Evolutionary conservation across 805 yeast species (phyloP).

Genomic region (Metschnikowia lunata): DNA sequence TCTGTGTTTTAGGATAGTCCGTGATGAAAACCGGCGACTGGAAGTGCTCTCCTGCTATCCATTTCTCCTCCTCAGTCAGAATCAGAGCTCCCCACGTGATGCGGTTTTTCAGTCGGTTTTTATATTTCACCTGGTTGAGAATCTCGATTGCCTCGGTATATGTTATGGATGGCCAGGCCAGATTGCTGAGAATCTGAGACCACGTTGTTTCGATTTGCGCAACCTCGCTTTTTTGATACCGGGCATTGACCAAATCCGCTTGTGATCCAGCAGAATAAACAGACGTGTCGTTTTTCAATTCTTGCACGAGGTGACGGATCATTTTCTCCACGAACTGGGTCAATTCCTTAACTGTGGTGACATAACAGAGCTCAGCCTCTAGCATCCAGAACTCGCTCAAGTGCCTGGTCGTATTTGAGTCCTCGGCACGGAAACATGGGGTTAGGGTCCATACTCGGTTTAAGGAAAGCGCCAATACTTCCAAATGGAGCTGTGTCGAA

Average conservation of each 20-base stretch:
- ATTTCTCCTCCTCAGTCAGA: slow-evolving; percentile 85
- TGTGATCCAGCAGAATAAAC: slow-evolving; percentile 4
- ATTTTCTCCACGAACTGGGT: slow-evolving; percentile 65
- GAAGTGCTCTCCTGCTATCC: slow-evolving; percentile 70
- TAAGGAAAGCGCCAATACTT: slow-evolving; percentile 68
- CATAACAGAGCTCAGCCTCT: slow-evolving; percentile 82
- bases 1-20: slow-evolving; percentile 72
- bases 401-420: slow-evolving; percentile 85
- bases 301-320: slow-evolving; percentile 40
- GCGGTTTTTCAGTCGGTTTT: slow-evolving; percentile 33
- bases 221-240: slow-evolving; percentile 36
- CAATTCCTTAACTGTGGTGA: slow-evolving; percentile 53
- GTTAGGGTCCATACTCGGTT: slow-evolving; percentile 82
- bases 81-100: slow-evolving; percentile 67
- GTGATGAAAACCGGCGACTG: slow-evolving; percentile 81
- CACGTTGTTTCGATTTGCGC: slow-evolving; percentile 50
- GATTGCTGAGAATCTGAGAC: slow-evolving; percentile 42
- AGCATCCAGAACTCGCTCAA: slow-evolving; percentile 96
- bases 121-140: slow-evolving; percentile 34
- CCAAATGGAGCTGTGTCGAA: slow-evolving; percentile 88
- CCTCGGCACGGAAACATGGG: slow-evolving; percentile 92
- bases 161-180: slow-evolving; percentile 64
- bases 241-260: slow-evolving; percentile 31
- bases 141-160: slow-evolving; percentile 72
- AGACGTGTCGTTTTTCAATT: slow-evolving; percentile 8